Conservation (phyloP, 140 eudicot genomes). For the Cichorium intybus region DNA sequence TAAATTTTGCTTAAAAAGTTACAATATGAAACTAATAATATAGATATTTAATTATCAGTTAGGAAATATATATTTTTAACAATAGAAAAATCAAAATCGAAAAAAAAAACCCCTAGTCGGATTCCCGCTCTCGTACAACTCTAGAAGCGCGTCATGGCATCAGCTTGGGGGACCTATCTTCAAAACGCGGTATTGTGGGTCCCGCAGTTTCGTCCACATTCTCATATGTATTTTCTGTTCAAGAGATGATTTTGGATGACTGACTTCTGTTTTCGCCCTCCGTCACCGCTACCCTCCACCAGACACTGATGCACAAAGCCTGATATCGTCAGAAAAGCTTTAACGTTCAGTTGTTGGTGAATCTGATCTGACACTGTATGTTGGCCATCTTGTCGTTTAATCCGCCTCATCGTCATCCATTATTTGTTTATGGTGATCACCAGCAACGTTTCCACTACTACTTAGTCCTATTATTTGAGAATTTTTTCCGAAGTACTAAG, state of each 20-base stretch:
- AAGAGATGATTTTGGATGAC: neutral
- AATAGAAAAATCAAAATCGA: neutral
- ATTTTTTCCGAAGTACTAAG: neutral
- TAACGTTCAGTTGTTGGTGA: constrained; percentile 16
- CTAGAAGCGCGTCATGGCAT: constrained; percentile 4
- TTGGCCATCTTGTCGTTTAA: neutral
- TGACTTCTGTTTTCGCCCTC: constrained; percentile 5
- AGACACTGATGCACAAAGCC: neutral
- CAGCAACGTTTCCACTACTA: constrained; percentile 16
- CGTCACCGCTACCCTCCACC: constrained; percentile 22
- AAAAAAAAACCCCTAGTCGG: neutral
- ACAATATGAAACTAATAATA: neutral
- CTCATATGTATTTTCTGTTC: constrained; percentile 11
- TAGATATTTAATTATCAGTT: neutral
- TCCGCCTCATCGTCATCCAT: constrained; percentile 11
- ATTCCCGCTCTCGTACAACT: constrained; percentile 6
- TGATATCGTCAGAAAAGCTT: neutral
- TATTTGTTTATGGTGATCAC: constrained; percentile 15
- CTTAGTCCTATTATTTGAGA: neutral
- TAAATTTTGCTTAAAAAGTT: too few relatives aligned
- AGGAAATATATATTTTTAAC: neutral
- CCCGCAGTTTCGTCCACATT: constrained; percentile 25
- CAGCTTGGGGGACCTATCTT: constrained; percentile 13
- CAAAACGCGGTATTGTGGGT: constrained; percentile 28
- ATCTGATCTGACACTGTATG: constrained; percentile 11